A percentile compares a stretch with the other conserved stretches of the same genome.
phyloP scores from a whole-genome alignment of 306 rosid genomes.

The Ammopiptanthus mongolicus region DNA sequence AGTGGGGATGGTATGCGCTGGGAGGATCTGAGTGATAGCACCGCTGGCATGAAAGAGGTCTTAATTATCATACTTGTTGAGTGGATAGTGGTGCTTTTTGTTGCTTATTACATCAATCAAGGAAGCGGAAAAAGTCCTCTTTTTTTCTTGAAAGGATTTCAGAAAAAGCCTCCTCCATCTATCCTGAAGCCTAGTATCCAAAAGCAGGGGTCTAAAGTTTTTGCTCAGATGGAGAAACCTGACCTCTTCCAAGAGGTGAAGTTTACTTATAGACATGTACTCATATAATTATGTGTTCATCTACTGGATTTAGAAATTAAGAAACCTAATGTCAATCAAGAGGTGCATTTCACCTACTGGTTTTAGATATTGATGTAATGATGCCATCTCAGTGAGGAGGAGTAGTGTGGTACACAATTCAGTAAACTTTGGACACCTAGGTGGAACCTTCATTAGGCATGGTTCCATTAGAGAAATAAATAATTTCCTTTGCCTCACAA shows the following conservation, averaged over 20 bases:
- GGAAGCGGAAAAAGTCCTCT: conserved; percentile 55
- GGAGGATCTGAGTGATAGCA: conserved; percentile 49
- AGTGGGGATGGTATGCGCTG: conserved; percentile 61
- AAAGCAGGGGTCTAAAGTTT: conserved; percentile 49
- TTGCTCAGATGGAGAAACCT: conserved; percentile 55
- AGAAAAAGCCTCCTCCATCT: conserved; percentile 36
- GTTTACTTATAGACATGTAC: neutral
- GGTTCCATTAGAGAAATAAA: no score
- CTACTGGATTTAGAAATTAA: conserved; percentile 36
- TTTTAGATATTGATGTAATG: no score
- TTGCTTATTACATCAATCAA: conserved; percentile 65
- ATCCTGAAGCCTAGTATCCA: conserved; percentile 29
- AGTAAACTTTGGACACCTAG: no score
- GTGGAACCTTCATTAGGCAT: no score
- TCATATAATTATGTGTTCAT: neutral
- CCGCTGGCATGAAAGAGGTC: conserved; percentile 62
- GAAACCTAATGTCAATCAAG: conserved; percentile 43
- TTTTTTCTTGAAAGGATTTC: conserved; percentile 48
- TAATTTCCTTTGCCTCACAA: neutral
- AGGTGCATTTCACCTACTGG: conserved; percentile 44
- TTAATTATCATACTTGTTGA: conserved; percentile 63
- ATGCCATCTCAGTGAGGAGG: no score
- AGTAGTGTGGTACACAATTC: no score
- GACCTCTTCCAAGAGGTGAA: conserved; percentile 77
- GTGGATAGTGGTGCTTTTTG: conserved; percentile 53